A percentile compares a stretch with the other conserved stretches of the same genome.
Conservation (phyloP, 2,329 filamentous ascomycete species). For the Zymoseptoria crescenta region DNA sequence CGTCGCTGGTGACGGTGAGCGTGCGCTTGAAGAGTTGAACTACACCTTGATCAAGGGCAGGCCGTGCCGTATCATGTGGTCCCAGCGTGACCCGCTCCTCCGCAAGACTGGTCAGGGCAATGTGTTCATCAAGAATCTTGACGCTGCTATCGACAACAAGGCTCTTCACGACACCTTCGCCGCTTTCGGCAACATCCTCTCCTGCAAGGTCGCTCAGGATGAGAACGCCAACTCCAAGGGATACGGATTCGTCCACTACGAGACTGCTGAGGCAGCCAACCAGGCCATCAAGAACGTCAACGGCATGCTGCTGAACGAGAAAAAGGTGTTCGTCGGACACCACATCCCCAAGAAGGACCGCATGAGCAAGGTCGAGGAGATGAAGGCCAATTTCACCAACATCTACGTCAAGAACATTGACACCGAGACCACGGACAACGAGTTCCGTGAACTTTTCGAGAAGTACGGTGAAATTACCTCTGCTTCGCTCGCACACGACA, state of each 20-base stretch:
- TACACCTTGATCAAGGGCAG: constrained; percentile 99
- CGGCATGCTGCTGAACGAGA: constrained; percentile 99
- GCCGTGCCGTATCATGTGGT: constrained; percentile 99
- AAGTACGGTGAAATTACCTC: constrained; percentile 91
- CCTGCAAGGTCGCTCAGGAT: constrained; percentile 98
- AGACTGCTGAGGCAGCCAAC: constrained; percentile 93
- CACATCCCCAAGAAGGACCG: constrained; percentile 99
- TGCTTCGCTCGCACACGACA: constrained; percentile 87
- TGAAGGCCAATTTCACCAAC: constrained; percentile 99
- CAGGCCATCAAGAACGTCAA: constrained; percentile 99
- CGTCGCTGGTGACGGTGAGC: constrained; percentile 90
- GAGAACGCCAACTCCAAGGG: constrained; percentile 96
- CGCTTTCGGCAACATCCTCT: constrained; percentile 97
- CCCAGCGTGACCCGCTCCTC: constrained; percentile 95
- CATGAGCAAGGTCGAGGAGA: constrained; percentile 99
- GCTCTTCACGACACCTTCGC: constrained; percentile 98
- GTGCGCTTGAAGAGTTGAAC: constrained; percentile 97
- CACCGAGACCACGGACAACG: constrained; percentile 75
- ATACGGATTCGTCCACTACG: constrained; percentile 99
- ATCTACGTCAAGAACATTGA: constrained; percentile 99
- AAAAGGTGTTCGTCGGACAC: constrained; percentile 99
- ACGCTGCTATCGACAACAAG: constrained; percentile 99
- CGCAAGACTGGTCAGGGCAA: constrained; percentile 99
- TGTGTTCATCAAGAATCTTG: constrained; percentile 99
- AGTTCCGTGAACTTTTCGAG: constrained; percentile 91